phyloP scores from a whole-genome alignment of 192 early-diverging fungal genomes.

The Dissophora ornata region DNA sequence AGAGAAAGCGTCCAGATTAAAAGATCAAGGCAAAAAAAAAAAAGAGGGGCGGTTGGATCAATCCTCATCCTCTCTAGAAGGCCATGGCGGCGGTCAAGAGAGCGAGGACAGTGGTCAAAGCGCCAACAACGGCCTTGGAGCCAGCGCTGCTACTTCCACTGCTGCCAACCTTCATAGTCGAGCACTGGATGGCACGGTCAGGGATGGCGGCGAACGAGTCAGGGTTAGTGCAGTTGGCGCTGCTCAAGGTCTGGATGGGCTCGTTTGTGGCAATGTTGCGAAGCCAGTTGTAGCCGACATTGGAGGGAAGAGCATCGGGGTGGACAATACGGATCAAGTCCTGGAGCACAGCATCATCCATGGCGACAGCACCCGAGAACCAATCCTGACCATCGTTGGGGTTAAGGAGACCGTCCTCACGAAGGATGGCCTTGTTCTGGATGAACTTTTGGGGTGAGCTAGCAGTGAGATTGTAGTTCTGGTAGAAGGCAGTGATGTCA shows the following conservation, averaged over 20 bases:
- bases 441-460: conserved; percentile 69
- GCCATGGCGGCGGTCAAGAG: conserved; percentile 34
- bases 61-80: too few species aligned
- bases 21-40: too few species aligned
- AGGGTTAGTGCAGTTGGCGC: conserved; percentile 66
- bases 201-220: conserved; percentile 42
- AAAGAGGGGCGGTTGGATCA: neutral
- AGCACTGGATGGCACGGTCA: conserved; percentile 44
- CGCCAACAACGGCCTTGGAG: conserved; percentile 24
- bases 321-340: conserved; percentile 76
- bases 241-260: conserved; percentile 54
- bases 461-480: conserved; percentile 65
- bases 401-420: conserved; percentile 75
- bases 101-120: conserved; percentile 24
- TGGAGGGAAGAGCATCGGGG: conserved; percentile 61
- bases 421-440: conserved; percentile 69
- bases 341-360: conserved; percentile 76
- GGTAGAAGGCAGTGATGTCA: conserved; percentile 53
- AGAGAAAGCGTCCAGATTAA: too few species aligned
- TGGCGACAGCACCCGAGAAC: conserved; percentile 74
- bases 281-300: conserved; percentile 71
- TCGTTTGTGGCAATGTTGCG: conserved; percentile 74
- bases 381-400: conserved; percentile 73
- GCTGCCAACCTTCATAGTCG: conserved; percentile 53
- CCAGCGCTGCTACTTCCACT: conserved; percentile 12